Conservation (phyloP, 164 flowering plant genomes). For the Stephania cephalantha region DNA sequence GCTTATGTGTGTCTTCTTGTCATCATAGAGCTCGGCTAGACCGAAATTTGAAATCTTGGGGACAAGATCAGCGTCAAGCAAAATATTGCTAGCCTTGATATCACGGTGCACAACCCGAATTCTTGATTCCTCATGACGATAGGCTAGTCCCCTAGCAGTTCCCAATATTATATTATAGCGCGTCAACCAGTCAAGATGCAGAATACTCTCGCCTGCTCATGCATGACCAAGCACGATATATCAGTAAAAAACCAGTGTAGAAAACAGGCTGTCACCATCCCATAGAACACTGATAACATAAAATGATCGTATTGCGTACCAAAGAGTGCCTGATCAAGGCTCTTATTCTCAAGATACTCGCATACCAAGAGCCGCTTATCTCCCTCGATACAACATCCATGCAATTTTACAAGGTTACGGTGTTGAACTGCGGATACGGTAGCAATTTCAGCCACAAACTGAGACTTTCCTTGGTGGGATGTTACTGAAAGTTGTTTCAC, state of each 20-base stretch:
- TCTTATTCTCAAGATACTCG: constrained; percentile 59
- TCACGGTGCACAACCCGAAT: constrained; percentile 33
- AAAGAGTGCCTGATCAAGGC: constrained; percentile 61
- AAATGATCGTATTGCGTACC: constrained; percentile 25
- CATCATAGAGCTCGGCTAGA: constrained; percentile 38
- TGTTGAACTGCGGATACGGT: constrained; percentile 84
- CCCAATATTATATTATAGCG: constrained; percentile 33
- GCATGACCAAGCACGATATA: background rate
- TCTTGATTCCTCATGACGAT: constrained; percentile 34
- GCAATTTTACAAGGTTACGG: constrained; percentile 66
- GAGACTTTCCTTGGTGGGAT: constrained; percentile 71
- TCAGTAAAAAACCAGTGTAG: background rate
- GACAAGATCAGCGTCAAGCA: constrained; percentile 28
- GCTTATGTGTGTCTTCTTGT: constrained; percentile 33
- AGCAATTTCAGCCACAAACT: constrained; percentile 69
- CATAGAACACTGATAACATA: background rate
- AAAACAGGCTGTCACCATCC: background rate
- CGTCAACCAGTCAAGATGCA: constrained; percentile 25
- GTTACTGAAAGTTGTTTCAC: constrained; percentile 65
- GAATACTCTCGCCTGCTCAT: constrained; percentile 15
- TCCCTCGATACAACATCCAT: constrained; percentile 61
- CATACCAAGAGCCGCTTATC: constrained; percentile 54
- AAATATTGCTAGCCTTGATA: constrained; percentile 37
- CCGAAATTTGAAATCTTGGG: constrained; percentile 44
- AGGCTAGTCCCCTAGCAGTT: constrained; percentile 35